These are phyloP conservation scores for Pisolithus marmoratus DNA, from an alignment of 768 basidiomycete species.

Conservation along the genomic window DNA sequence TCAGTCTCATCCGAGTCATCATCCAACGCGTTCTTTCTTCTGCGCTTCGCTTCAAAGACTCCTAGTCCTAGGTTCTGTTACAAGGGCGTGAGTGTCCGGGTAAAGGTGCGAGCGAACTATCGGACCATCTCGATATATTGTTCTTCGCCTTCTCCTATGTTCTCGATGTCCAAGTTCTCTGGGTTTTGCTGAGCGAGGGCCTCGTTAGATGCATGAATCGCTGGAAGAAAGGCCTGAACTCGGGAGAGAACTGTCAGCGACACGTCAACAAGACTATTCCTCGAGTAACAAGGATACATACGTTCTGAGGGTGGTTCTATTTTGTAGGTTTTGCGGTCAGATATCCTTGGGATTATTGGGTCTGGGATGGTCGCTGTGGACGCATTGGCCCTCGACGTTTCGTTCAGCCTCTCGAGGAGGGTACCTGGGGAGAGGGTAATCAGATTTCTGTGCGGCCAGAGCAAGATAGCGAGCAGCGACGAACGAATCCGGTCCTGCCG, in stretches of 20 bases:
- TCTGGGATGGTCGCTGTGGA: conserved; percentile 9
- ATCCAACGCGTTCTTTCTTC: conserved; percentile 6
- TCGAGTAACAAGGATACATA: conserved; percentile 23
- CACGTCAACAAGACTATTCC: not conserved
- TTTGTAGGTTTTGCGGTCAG: conserved; percentile 31
- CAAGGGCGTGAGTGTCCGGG: not conserved
- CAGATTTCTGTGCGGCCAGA: not conserved
- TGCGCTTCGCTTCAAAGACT: conserved; percentile 42
- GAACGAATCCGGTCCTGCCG: conserved; percentile 39
- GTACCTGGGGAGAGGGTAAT: conserved; percentile 25
- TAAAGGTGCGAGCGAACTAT: conserved; percentile 7
- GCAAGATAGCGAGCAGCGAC: not conserved
- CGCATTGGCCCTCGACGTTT: conserved; percentile 6
- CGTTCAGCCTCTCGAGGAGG: conserved; percentile 37
- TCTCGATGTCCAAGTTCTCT: conserved; percentile 64
- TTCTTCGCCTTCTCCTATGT: conserved; percentile 41
- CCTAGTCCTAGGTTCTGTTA: conserved; percentile 60
- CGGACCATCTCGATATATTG: conserved; percentile 66
- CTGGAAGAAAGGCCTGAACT: conserved; percentile 61
- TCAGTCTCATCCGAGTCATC: conserved; percentile 1
- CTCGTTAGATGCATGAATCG: conserved; percentile 60
- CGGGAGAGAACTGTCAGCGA: conserved; percentile 54
- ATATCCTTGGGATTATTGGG: conserved; percentile 29
- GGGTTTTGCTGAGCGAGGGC: conserved; percentile 46
- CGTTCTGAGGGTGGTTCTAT: conserved; percentile 44